Evolutionary conservation across 2,329 filamentous ascomycete species (phyloP), one percentile per base, ranked within the genome.

Genomic region (Pseudocercospora musae): DNA sequence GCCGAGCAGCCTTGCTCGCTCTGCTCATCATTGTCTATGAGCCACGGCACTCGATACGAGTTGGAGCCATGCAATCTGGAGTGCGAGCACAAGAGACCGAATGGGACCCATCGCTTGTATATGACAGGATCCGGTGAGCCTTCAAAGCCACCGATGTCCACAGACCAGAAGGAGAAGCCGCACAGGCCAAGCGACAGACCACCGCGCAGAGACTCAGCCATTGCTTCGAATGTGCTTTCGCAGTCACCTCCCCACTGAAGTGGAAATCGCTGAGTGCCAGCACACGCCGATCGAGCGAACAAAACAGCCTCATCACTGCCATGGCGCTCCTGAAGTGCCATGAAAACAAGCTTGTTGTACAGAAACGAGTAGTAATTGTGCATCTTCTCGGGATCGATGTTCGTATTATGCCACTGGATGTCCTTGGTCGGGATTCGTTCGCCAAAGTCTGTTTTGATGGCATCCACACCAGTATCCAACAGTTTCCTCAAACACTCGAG

Each of bases 31-130:
- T 84, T 76, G 68, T 90, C 89, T 63, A 90, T 86, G 48, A 85
- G 82, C 89, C 89, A 91, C 2, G 89, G 89, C n/a, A 91, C 88
- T 18, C 89, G 86, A 76, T 90, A 91, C 3, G 85, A 88, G 63
- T 81, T 84, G 56, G 85, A 88, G 2, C 89, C 89, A 72, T 91
- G 89, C 10, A 91, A 80, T 13, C 88, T 83, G 40, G 86, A 89
- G 74, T 91, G 89, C 9, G 84, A 85, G 68, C 87, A 90, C 44
- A 91, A 77, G 1, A 91, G 80, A 0, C 89, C 89, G 74, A 91
- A 90, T n/a, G 87, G 87, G 5, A 91, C 87, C 89, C 89, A 91
- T 54, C 89, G 85, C 77, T 91, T 91, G 76, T 91, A 91, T 69
- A 91, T 84, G 85, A 86, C 1, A 81, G 82, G 3, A 52, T 73